A percentile compares a stretch with the other conserved stretches of the same genome.
Evolutionary conservation across 176 grass and related monocot species (phyloP).

Genomic region (barley (Hordeum vulgare)): DNA sequence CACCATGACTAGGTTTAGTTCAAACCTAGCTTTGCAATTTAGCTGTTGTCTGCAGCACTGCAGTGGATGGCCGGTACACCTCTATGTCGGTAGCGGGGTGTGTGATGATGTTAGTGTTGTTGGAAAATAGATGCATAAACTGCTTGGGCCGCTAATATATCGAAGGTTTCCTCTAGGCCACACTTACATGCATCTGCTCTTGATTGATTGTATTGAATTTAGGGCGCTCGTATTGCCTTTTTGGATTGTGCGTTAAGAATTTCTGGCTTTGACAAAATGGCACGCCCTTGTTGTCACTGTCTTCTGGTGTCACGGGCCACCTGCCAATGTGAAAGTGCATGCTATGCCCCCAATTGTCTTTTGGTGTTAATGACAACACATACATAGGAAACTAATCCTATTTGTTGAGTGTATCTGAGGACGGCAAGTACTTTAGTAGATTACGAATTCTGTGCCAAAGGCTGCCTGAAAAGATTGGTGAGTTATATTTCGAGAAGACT

Average conservation of each 20-base stretch:
- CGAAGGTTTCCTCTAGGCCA: not conserved
- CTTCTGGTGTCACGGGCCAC: too few species aligned
- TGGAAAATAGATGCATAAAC: not conserved
- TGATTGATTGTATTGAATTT: not conserved
- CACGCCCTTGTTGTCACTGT: too few species aligned
- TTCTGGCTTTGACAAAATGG: too few species aligned
- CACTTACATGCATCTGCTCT: not conserved
- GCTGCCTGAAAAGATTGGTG: too few species aligned
- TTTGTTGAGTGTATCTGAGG: too few species aligned
- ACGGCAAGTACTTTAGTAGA: too few species aligned
- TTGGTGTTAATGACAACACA: too few species aligned
- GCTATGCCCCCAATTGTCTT: too few species aligned
- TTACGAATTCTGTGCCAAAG: too few species aligned
- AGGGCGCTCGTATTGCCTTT: not conserved
- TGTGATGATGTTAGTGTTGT: conserved; percentile 19
- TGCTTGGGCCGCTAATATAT: not conserved
- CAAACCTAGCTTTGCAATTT: not conserved
- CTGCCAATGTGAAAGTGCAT: too few species aligned
- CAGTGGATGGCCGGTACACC: not conserved
- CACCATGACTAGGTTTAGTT: not conserved
- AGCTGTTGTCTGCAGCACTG: not conserved
- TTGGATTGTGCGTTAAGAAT: not conserved
- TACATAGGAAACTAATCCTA: too few species aligned
- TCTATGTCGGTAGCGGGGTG: conserved; percentile 6
- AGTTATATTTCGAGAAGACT: too few species aligned